These are phyloP conservation scores for Candida awuae DNA, from an alignment of 805 yeast species.

Conservation along the genomic window DNA sequence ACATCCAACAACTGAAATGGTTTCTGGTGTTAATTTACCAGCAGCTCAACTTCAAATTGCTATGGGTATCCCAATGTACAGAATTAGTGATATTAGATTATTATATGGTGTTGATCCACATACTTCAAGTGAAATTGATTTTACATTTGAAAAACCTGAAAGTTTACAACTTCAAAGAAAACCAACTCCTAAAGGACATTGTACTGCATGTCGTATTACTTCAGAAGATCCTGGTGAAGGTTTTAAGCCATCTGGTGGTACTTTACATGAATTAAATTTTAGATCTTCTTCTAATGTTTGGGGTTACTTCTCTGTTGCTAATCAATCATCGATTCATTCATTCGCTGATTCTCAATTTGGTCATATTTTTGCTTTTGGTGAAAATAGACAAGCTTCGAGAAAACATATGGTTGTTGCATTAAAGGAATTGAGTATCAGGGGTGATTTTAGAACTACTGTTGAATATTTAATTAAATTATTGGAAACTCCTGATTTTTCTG, in stretches of 20 bases:
- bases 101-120: conserved; percentile 96
- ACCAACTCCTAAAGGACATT: conserved; percentile 96
- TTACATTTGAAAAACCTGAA: conserved; percentile 69
- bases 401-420: conserved; percentile 98
- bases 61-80: conserved; percentile 97
- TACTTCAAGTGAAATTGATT: conserved; percentile 82
- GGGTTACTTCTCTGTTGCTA: conserved; percentile 98
- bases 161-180: conserved; percentile 75
- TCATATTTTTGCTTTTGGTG: conserved; percentile 98
- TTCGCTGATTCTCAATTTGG: conserved; percentile 98
- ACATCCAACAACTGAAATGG: conserved; percentile 99
- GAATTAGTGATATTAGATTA: conserved; percentile 86
- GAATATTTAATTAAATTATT: conserved; percentile 91
- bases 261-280: conserved; percentile 91
- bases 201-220: conserved; percentile 98
- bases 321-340: conserved; percentile 94
- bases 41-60: conserved; percentile 98
- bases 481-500: conserved; percentile 95
- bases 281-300: conserved; percentile 96
- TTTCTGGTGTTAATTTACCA: conserved; percentile 94
- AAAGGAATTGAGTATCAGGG: conserved; percentile 92
- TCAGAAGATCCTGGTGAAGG: conserved; percentile 99
- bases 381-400: conserved; percentile 94
- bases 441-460: conserved; percentile 97
- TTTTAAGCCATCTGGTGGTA: conserved; percentile 97